phyloP scores from a whole-genome alignment of 805 yeast species.

The Yarrowia sp. region DNA sequence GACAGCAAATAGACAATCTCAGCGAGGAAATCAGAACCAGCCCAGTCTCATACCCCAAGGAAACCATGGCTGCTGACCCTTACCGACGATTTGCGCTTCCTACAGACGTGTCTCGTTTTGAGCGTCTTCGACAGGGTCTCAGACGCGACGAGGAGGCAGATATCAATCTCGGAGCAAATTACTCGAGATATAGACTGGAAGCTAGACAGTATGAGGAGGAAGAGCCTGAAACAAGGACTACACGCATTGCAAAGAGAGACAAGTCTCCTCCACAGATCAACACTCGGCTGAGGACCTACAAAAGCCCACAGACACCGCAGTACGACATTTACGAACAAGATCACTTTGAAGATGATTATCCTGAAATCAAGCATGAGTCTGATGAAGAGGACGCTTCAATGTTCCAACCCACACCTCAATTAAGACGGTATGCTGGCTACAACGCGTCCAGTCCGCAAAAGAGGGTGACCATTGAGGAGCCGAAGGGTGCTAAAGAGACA shows the following conservation, averaged over 20 bases:
- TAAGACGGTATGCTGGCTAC: conserved; percentile 13
- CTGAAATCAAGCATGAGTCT: not conserved
- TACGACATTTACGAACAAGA: not conserved
- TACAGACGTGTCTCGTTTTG: not conserved
- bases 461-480: not conserved
- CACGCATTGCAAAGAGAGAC: not conserved
- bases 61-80: not conserved
- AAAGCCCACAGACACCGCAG: not conserved
- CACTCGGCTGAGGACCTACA: not conserved
- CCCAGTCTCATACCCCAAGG: conserved; percentile 11
- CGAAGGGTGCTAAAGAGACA: not conserved
- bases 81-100: not conserved
- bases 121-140: not conserved
- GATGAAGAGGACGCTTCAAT: not conserved
- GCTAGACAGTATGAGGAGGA: not conserved
- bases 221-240: not conserved
- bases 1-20: not conserved
- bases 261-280: no score
- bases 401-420: not conserved
- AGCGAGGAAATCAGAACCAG: conserved; percentile 3
- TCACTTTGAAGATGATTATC: not conserved
- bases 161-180: conserved; percentile 2
- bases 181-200: conserved; percentile 2
- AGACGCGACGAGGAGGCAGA: conserved; percentile 8
- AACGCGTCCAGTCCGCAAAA: conserved; percentile 4